Conservation (phyloP, 352 stramenopile species). For the Salisapilia sapeloensis region DNA sequence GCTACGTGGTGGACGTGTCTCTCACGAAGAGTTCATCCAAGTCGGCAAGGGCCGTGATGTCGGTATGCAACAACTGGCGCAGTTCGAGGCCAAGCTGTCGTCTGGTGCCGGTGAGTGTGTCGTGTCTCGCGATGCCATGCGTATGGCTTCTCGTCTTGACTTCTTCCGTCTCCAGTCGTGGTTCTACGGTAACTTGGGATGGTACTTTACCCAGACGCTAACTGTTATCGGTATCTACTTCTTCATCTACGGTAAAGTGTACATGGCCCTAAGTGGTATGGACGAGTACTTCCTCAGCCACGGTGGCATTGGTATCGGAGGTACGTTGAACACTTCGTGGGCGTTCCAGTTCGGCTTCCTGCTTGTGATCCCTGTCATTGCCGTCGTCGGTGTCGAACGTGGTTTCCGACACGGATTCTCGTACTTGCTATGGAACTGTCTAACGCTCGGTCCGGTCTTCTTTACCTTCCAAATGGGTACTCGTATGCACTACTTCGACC, state of each 20-base stretch:
- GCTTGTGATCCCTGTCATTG: constrained; percentile 6
- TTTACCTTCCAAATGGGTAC: constrained; percentile 9
- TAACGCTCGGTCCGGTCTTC: constrained; percentile 7
- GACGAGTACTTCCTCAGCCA: constrained; percentile 6
- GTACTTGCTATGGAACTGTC: constrained; percentile 6
- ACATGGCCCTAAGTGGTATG: constrained; percentile 8
- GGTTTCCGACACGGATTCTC: constrained; percentile 7
- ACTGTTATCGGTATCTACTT: constrained; percentile 11
- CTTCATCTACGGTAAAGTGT: constrained; percentile 13
- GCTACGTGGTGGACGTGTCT: constrained; percentile 3
- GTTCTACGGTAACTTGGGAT: constrained; percentile 11
- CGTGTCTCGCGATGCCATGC: constrained; percentile 3
- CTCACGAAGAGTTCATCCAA: constrained; percentile 4
- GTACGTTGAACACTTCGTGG: constrained; percentile 9
- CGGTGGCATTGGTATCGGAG: constrained; percentile 5
- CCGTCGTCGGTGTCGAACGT: constrained; percentile 6
- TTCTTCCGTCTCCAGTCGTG: constrained; percentile 5
- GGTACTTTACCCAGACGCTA: constrained; percentile 12
- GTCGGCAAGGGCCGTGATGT: constrained; percentile 5
- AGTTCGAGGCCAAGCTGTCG: constrained; percentile 5
- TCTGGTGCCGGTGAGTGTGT: constrained; percentile 3
- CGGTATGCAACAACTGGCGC: constrained; percentile 3
- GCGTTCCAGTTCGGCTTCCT: constrained; percentile 8
- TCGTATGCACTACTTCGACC: constrained; percentile 8
- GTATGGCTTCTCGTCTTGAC: constrained; percentile 2